Evolutionary conservation across 208 protist species (phyloP).

Genomic region (Crithidia fasciculata): DNA sequence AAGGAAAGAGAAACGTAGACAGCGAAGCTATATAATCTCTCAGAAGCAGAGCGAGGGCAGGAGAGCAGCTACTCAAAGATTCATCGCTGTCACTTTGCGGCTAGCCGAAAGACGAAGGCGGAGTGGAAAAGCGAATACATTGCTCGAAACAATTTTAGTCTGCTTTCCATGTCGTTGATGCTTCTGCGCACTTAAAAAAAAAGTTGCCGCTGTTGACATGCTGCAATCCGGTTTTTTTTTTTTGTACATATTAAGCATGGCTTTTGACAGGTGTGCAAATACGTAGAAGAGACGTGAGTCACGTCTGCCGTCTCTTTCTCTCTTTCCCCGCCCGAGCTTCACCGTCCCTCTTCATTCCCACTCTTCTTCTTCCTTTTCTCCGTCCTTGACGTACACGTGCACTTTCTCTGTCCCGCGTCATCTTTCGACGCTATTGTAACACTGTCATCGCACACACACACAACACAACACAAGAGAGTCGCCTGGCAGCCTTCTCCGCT

Average conservation of each 20-base stretch:
- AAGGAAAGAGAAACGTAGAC: too few relatives aligned
- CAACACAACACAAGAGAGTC: background rate
- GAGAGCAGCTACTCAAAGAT: too few relatives aligned
- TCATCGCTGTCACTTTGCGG: too few relatives aligned
- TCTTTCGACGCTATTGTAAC: background rate
- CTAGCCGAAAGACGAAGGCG: too few relatives aligned
- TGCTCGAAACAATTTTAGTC: background rate
- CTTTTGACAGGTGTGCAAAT: too few relatives aligned
- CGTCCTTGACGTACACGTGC: background rate
- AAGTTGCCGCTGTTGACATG: too few relatives aligned
- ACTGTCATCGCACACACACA: background rate
- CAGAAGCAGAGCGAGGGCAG: too few relatives aligned
- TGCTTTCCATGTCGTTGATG: background rate
- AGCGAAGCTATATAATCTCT: too few relatives aligned
- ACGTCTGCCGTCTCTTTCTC: too few relatives aligned
- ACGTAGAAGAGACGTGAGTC: too few relatives aligned
- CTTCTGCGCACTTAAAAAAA: background rate
- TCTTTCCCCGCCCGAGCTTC: background rate
- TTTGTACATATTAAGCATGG: background rate
- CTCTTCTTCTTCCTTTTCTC: background rate
- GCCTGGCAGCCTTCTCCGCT: background rate
- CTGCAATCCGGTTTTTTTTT: background rate
- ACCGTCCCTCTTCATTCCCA: background rate
- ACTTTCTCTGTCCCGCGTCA: background rate
- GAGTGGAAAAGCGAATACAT: too few relatives aligned